A percentile compares a stretch with the other conserved stretches of the same genome.
Evolutionary conservation across 176 grass and related monocot species (phyloP).

Genomic region (Stipa capillata): DNA sequence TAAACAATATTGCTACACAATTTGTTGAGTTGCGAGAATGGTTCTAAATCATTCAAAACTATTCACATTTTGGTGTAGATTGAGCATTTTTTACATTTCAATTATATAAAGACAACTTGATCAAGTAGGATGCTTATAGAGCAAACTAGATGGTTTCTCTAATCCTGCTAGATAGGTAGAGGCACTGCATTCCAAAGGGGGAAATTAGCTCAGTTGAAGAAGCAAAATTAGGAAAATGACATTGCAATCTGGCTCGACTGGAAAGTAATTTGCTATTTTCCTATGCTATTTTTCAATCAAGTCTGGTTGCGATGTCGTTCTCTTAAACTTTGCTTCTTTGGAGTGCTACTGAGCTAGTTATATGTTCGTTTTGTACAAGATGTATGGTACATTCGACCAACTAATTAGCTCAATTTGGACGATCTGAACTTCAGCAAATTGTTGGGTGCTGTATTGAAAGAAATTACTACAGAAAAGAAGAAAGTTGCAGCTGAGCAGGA

Average conservation of each 20-base stretch:
- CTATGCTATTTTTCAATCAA: neutral
- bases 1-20: neutral
- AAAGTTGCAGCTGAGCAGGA: neutral
- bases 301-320: neutral
- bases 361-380: neutral
- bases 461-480: neutral
- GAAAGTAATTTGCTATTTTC: neutral
- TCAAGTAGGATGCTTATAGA: neutral
- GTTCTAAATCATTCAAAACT: neutral
- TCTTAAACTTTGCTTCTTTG: neutral
- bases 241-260: neutral
- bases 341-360: neutral
- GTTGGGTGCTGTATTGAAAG: neutral
- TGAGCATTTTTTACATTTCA: neutral
- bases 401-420: neutral
- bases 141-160: neutral
- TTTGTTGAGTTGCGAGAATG: neutral
- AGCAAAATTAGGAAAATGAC: neutral
- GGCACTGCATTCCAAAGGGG: neutral
- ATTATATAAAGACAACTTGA: neutral
- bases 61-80: neutral
- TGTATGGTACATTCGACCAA: neutral
- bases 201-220: neutral
- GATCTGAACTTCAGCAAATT: neutral
- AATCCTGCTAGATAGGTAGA: neutral